A percentile compares a stretch with the other conserved stretches of the same genome.
phyloP scores from a whole-genome alignment of 1,284 basidiomycete genomes.

The Apiotrichum laibachii region DNA sequence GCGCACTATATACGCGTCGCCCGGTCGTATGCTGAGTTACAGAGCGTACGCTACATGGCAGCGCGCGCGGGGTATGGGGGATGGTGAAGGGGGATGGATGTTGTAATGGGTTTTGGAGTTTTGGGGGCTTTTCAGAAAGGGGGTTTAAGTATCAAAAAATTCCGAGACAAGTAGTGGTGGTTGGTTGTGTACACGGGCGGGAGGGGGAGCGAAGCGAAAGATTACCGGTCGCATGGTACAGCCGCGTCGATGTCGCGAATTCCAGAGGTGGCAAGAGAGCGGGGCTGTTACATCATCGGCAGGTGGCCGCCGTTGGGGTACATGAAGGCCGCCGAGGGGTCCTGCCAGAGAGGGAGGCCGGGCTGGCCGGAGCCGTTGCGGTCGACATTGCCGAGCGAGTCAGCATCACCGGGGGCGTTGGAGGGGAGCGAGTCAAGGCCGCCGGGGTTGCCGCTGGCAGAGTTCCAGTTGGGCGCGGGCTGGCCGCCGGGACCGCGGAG shows the following conservation, averaged over 20 bases:
- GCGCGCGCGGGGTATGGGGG: conserved; percentile 18
- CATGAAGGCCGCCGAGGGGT: conserved; percentile 24
- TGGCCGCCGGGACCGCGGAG: conserved; percentile 42
- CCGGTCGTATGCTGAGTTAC: conserved; percentile 25
- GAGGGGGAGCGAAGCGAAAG: neutral
- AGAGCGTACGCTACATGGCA: conserved; percentile 12
- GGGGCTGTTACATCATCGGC: conserved; percentile 22
- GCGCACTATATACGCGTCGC: conserved; percentile 5
- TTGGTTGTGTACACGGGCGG: conserved; percentile 20
- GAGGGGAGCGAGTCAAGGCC: conserved; percentile 25
- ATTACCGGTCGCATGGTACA: conserved; percentile 18
- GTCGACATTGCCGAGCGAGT: conserved; percentile 17
- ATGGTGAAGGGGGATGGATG: neutral
- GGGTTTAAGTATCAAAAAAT: neutral
- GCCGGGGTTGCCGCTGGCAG: conserved; percentile 8
- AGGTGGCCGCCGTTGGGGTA: conserved; percentile 26
- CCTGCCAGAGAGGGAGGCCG: conserved; percentile 23
- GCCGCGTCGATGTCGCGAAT: conserved; percentile 18
- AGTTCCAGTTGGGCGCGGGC: conserved; percentile 41
- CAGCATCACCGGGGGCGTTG: conserved; percentile 22
- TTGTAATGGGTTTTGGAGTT: neutral
- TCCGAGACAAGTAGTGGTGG: conserved; percentile 15
- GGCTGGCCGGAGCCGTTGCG: conserved; percentile 21
- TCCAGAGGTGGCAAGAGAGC: neutral
- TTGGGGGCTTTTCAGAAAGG: neutral